Conservation (phyloP, 139 green algal genomes). For the Trebouxia sp. region DNA sequence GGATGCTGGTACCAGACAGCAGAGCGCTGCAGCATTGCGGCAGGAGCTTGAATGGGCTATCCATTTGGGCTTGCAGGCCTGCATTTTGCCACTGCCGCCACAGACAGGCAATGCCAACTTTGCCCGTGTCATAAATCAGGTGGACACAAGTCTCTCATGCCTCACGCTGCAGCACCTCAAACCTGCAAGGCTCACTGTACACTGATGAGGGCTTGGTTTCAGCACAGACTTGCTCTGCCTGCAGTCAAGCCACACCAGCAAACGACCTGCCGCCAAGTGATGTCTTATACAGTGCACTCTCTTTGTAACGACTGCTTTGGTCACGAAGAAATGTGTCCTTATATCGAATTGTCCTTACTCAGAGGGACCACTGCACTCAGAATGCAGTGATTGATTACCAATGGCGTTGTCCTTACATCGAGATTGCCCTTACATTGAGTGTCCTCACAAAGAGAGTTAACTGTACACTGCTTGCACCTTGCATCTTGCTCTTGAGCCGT, state of each 20-base stretch:
- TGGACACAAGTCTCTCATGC: no score
- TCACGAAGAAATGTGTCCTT: no score
- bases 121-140: conserved; percentile 75
- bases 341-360: no score
- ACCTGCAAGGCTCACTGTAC: background rate
- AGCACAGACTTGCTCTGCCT: background rate
- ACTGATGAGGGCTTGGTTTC: background rate
- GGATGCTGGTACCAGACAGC: conserved; percentile 34
- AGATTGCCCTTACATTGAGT: background rate
- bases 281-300: no score
- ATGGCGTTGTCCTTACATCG: background rate
- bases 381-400: background rate
- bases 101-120: conserved; percentile 61
- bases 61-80: conserved; percentile 89
- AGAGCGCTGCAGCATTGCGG: conserved; percentile 65
- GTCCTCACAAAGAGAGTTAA: no score
- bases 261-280: background rate
- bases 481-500: no score
- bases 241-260: background rate
- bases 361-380: no score
- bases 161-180: no score
- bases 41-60: conserved; percentile 92
- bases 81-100: conserved; percentile 64
- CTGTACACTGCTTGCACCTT: no score
- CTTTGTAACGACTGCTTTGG: no score